Evolutionary conservation across 1,284 basidiomycete species (phyloP).

Genomic region (Rhodotorula sp.): DNA sequence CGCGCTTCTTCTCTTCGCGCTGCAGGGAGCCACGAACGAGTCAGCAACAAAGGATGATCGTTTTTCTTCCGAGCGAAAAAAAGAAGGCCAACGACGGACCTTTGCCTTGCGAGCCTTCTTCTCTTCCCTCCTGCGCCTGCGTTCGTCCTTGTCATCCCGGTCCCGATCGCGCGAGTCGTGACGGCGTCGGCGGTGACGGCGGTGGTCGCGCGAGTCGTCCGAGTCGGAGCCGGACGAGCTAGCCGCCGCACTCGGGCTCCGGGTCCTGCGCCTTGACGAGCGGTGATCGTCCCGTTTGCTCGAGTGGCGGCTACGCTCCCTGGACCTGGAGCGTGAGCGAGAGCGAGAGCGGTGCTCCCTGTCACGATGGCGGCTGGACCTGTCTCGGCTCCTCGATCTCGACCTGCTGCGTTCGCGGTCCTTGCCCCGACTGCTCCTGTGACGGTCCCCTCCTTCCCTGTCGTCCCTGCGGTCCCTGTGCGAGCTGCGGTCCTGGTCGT

Average conservation of each 20-base stretch:
- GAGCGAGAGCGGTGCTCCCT: constrained; percentile 4
- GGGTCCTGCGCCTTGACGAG: constrained; percentile 14
- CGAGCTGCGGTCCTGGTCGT: neutral
- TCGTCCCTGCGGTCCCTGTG: neutral
- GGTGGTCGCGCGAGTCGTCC: constrained; percentile 16
- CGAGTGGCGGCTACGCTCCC: neutral
- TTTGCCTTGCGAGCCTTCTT: constrained; percentile 36
- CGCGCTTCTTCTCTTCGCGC: constrained; percentile 42
- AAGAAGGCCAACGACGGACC: constrained; percentile 10
- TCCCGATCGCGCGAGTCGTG: constrained; percentile 11
- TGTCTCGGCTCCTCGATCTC: neutral
- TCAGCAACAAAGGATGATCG: neutral
- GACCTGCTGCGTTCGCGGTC: constrained; percentile 9
- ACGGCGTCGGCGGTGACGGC: constrained; percentile 1
- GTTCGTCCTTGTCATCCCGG: constrained; percentile 25
- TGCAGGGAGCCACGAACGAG: neutral
- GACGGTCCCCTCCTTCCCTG: neutral
- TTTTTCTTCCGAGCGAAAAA: neutral
- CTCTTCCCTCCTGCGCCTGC: constrained; percentile 30
- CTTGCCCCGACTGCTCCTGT: neutral
- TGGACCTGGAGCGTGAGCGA: constrained; percentile 18
- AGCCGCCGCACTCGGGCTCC: neutral
- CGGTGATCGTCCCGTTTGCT: neutral
- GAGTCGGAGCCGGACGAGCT: constrained; percentile 20
- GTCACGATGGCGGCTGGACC: neutral